Conservation (phyloP, 2,329 filamentous ascomycete species). For the Sporothrix dimorphospora region DNA sequence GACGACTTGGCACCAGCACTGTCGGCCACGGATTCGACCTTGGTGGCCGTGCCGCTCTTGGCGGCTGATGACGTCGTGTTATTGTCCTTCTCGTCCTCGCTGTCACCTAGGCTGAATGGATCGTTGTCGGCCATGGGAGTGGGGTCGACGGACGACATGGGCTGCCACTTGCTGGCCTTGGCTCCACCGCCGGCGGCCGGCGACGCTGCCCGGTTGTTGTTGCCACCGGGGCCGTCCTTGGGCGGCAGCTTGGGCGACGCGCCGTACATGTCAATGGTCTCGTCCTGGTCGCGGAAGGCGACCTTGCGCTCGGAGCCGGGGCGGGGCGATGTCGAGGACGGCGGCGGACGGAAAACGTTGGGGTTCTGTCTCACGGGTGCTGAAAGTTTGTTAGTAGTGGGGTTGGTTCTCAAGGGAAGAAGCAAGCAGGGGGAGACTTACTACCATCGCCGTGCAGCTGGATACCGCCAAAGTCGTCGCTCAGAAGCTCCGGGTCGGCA, state of each 20-base stretch:
- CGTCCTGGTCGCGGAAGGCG: constrained; percentile 69
- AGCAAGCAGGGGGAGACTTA: constrained; percentile 46
- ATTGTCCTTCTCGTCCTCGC: constrained; percentile 86
- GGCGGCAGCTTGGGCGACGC: constrained; percentile 59
- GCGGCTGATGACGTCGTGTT: constrained; percentile 35
- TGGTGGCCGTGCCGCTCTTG: constrained; percentile 5
- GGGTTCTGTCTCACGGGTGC: constrained; percentile 73
- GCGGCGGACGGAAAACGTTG: constrained; percentile 74
- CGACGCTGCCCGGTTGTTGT: constrained; percentile 19
- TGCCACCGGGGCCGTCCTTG: constrained; percentile 52
- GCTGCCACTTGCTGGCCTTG: constrained; percentile 96
- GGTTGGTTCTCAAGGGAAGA: neutral
- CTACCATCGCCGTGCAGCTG: constrained; percentile 65
- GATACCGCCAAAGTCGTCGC: constrained; percentile 82
- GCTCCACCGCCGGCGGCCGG: constrained; percentile 41
- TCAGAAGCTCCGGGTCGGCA: constrained; percentile 86
- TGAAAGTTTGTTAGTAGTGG: constrained; percentile 38
- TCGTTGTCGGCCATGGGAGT: constrained; percentile 87
- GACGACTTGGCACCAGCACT: constrained; percentile 15
- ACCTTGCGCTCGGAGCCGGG: constrained; percentile 56
- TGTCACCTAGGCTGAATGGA: constrained; percentile 94
- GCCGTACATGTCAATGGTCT: constrained; percentile 76
- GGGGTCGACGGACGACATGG: constrained; percentile 81
- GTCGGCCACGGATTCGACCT: constrained; percentile 48
- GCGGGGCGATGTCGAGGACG: constrained; percentile 56